These are phyloP conservation scores for Trichoderma afroharzianum DNA, from an alignment of 2,329 filamentous ascomycete species.

Conservation along the genomic window DNA sequence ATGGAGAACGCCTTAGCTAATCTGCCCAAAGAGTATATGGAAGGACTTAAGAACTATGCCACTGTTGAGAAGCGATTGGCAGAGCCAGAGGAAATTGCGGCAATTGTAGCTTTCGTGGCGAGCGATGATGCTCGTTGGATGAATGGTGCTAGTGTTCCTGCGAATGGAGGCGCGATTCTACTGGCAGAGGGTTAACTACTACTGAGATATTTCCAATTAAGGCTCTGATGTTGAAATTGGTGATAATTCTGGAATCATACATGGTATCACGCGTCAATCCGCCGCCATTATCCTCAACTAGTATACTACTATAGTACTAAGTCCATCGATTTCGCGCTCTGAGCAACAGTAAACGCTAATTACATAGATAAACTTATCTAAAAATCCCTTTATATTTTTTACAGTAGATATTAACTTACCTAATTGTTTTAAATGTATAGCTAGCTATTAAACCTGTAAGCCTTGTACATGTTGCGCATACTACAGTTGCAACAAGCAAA, in stretches of 20 bases:
- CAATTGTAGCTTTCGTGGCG: neutral
- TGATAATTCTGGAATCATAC: neutral
- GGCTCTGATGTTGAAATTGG: neutral
- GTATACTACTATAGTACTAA: no score
- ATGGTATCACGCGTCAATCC: neutral
- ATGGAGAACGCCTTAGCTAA: neutral
- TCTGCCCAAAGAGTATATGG: neutral
- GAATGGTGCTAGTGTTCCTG: neutral
- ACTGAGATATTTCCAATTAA: neutral
- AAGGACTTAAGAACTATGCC: neutral
- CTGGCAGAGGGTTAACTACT: neutral
- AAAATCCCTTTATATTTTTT: no score
- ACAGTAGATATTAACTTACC: no score
- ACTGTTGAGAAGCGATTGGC: neutral
- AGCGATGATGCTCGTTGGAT: slow-evolving; percentile 4
- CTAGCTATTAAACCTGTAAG: no score
- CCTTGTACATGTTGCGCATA: no score
- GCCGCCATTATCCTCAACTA: no score
- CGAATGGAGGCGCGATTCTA: neutral
- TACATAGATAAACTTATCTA: no score
- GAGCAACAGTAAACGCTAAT: no score
- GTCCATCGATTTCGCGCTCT: no score
- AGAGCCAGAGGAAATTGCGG: neutral
- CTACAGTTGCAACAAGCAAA: no score
- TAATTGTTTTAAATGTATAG: no score